A percentile compares a stretch with the other conserved stretches of the same genome.
Evolutionary conservation across 2,329 filamentous ascomycete species (phyloP).

Genomic region (Aspergillus flavus): DNA sequence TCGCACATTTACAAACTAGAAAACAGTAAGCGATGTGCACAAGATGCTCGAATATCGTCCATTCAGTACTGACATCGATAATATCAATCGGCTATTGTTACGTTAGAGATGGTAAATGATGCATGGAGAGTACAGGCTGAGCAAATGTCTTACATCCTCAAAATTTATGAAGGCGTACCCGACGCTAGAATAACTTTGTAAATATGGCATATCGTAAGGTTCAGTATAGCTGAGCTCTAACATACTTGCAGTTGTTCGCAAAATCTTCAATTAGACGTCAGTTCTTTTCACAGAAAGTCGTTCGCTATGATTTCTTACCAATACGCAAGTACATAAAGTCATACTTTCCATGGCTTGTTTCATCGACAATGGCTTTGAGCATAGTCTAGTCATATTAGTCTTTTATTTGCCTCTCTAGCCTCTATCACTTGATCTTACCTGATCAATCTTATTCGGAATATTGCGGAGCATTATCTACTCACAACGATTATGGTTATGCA

Average conservation of each 20-base stretch:
- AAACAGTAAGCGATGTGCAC: constrained; percentile 28
- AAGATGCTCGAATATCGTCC: constrained; percentile 4
- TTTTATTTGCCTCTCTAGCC: neutral
- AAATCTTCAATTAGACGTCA: constrained; percentile 58
- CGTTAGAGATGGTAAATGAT: constrained; percentile 40
- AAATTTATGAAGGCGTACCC: constrained; percentile 99
- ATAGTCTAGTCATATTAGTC: constrained; percentile 53
- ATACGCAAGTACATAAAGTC: constrained; percentile 96
- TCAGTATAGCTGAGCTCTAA: constrained; percentile 20
- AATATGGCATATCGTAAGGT: constrained; percentile 2
- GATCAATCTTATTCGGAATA: constrained; percentile 86
- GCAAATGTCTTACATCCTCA: constrained; percentile 62
- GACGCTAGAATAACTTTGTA: constrained; percentile 59
- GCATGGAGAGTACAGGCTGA: neutral
- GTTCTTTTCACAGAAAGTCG: neutral
- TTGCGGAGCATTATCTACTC: constrained; percentile 87
- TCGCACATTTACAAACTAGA: constrained; percentile 71
- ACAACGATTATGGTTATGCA: neutral
- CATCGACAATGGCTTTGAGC: constrained; percentile 78
- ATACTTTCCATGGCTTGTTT: constrained; percentile 77
- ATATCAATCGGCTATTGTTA: constrained; percentile 67
- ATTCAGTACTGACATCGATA: constrained; percentile 59
- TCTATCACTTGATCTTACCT: constrained; percentile 36
- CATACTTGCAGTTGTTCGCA: constrained; percentile 79
- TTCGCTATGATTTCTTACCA: constrained; percentile 41